phyloP scores from a whole-genome alignment of 2,329 filamentous ascomycete species.

The Paecilomyces sp. region DNA sequence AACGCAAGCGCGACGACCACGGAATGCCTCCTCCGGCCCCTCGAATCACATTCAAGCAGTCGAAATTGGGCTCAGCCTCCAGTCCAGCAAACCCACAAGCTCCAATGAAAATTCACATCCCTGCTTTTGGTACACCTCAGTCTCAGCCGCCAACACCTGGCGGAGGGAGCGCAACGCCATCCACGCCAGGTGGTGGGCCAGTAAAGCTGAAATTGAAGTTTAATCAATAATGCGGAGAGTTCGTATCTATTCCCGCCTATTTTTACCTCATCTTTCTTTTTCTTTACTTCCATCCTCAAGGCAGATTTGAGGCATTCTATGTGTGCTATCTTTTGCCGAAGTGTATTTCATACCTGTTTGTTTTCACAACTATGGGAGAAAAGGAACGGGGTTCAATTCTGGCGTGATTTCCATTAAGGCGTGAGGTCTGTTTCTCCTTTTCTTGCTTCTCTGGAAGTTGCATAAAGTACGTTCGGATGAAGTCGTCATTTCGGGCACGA shows the following conservation, averaged over 20 bases:
- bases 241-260: not conserved
- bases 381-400: not conserved
- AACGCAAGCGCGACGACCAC: conserved; percentile 34
- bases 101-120: conserved; percentile 27
- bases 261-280: not conserved
- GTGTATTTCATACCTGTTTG: not conserved
- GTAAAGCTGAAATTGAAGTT: conserved; percentile 39
- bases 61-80: conserved; percentile 16
- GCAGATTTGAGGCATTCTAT: not conserved
- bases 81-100: conserved; percentile 4
- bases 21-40: conserved; percentile 26
- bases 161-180: conserved; percentile 16
- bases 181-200: conserved; percentile 25
- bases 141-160: conserved; percentile 17
- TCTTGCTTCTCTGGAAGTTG: not conserved
- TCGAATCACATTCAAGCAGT: conserved; percentile 36
- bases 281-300: not conserved
- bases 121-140: conserved; percentile 21
- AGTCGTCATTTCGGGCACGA: not conserved
- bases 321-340: not conserved
- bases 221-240: conserved; percentile 15
- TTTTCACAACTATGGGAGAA: not conserved
- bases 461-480: not conserved
- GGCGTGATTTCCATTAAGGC: not conserved
- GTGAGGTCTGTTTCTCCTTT: not conserved